Base-by-base conservation (phyloP, 2,329 filamentous ascomycete genomes). In the Fusarium devonianum region DNA sequence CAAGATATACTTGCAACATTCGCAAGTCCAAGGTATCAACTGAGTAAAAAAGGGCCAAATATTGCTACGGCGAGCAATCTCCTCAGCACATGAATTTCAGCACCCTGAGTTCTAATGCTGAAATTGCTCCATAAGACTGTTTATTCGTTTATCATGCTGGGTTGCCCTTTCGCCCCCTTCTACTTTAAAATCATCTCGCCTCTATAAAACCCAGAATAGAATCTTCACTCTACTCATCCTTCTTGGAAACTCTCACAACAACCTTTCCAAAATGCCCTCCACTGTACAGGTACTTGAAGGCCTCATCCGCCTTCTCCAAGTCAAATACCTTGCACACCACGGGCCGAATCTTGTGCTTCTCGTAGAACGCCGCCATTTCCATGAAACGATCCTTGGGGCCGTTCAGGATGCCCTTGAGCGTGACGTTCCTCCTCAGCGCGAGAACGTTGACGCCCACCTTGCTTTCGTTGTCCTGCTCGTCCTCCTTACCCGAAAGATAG, bases 241-340 rank as follows among this genome's bases (percentile, higher is more conserved):
- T 37, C 55, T 68, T 67, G 7, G 60, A 66, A 11, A 76, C 71
- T 57, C 65, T 77, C 45, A 85, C 71, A 7, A 79, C 73, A 21
- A 85, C 73, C 69, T 85, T 85, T 17, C 82, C 82, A 64, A 85
- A 81, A 58, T 84, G 81, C 55, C 74, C 75, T 25, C 81, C 78
- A 28, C 71, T 74, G 60, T 68, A 77, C 65, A 84, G 69, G 59
- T 81, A 81, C 54, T 77, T 67, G 54, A 83, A 75, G 5, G 81
- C 82, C 58, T 79, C 72, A 40, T 68, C 71, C 11, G 73, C 73
- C 63, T 81, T 66, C 4, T 69, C 73, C 58, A 83, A 77, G 14
- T 39, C 61, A 58, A 82, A 82, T 4, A 74, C 71, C 57, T 66
- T 71, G 58, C 78, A 74, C 28, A 83, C 70, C 1, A 82, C 73